Evolutionary conservation across 345 rosid species (phyloP), one percentile per base, ranked within the genome.

Genomic region (Pistacia atlantica): DNA sequence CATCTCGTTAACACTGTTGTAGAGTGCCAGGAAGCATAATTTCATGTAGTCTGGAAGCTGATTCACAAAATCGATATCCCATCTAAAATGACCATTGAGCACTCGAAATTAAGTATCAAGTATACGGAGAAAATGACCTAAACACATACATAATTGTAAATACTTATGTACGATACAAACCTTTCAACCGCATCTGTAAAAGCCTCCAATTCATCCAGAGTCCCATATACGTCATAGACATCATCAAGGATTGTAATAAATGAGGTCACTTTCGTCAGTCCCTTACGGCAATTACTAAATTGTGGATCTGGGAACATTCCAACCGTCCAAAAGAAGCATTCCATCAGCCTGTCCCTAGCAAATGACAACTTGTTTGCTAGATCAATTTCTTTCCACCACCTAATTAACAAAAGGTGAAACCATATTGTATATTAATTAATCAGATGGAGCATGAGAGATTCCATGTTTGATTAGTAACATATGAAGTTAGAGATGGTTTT

Each of bases 341-440:
- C 89, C 87, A 84, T 63, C 25, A 85, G 75, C 54, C 90, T 80
- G 65, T 87, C 87, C 77, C 90, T 77, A 8, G 87, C 80, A 63
- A 89, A 89, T 22, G 63, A 65, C 76, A 84, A n/a, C 63, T 76
- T 82, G 46, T 45, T 81, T 4, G 73, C 73, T 13, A 87, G 71
- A 46, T 77, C 77, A 49, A 80, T 63, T 28, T 46, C 62, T 8
- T 57, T 73, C 93, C 88, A 84, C 89, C 91, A 85, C 77, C 88
- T 84, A 55, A 18, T 51, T 18, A 38, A 67, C 33, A 31, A 31
- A 31, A 31, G 33, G 33, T 31, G 33, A 31, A 31, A 31, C 33
- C 33, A 31, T 31, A 31, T 31, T 31, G 3, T 31, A 31, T 31
- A 31, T 31, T 31, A 31, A 31, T 31, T 31, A 31, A 31, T 31